Evolutionary conservation across 2,329 filamentous ascomycete species (phyloP).

Genomic region (Rugonectria rugulosa): DNA sequence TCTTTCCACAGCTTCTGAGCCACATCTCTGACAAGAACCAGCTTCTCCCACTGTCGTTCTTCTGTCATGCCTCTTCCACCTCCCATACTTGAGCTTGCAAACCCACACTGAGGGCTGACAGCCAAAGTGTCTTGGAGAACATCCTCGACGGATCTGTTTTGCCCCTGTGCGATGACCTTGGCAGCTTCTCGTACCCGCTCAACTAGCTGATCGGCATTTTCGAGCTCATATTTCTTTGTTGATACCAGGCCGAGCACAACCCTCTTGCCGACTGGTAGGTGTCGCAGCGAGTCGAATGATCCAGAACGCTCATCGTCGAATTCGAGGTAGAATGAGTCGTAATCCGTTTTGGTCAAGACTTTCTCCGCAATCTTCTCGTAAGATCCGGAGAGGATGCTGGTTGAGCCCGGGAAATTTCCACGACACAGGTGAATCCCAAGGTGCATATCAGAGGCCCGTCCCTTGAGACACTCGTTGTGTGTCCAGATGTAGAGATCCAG

Average conservation of each 20-base stretch:
- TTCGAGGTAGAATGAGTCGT: slow-evolving; percentile 1
- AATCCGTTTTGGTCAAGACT: not conserved
- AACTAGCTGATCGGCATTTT: not conserved
- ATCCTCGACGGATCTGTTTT: not conserved
- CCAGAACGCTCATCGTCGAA: slow-evolving; percentile 6
- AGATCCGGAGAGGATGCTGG: slow-evolving; percentile 69
- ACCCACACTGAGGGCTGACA: slow-evolving; percentile 6
- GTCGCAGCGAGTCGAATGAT: not conserved
- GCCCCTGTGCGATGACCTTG: not conserved
- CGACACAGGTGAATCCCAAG: slow-evolving; percentile 77
- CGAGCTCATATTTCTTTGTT: slow-evolving; percentile 1
- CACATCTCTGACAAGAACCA: not conserved
- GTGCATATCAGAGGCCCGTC: slow-evolving; percentile 71
- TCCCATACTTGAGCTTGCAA: not conserved
- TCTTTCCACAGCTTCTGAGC: not conserved
- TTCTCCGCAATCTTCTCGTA: slow-evolving; percentile 54
- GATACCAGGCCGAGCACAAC: slow-evolving; percentile 4
- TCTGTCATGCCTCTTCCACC: not conserved
- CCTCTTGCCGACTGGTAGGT: not conserved
- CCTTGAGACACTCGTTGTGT: slow-evolving; percentile 56
- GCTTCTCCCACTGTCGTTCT: slow-evolving; percentile 5
- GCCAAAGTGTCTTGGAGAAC: not conserved
- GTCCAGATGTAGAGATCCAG: slow-evolving; percentile 7
- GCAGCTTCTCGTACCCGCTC: not conserved
- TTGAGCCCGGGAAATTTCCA: slow-evolving; percentile 68